Evolutionary conservation across 768 basidiomycete species (phyloP), one percentile per base, ranked within the genome.

Genomic region (Hericium alpestre): DNA sequence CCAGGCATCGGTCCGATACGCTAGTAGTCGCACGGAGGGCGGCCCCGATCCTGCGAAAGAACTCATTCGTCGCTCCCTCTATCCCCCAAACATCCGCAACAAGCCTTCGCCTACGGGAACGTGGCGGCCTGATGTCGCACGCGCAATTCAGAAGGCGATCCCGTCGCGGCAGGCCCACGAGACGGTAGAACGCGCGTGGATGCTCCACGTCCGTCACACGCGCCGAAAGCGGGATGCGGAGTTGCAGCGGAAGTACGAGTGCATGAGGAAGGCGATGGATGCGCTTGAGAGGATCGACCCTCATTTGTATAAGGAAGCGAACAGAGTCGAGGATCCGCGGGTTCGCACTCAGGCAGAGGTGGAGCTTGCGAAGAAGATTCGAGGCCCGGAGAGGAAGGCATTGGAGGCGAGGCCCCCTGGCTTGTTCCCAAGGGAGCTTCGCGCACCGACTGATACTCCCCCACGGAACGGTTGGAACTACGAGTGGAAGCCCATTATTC

Each of bases 101-200:
- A 78, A 78, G 55, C 70, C 87, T 23, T 78, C 86, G 18, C 92
- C 92, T 2, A 86, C 82, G 2, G 92, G 92, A 11, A 80, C 85
- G 56, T 91, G 92, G 86, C 82, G 90, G 57, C 83, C 84, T 43
- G 84, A 92, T 68, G 86, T 91, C 27, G 81, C 79, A 38, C 79
- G 76, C 51, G 84, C 90, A 9, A 73, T 97, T 15, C 84, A 88
- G 62, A 79, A 78, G 55, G 90, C 90, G n/a, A 86, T 96, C 53
- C 90, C 91, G 12, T 90, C 90, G 3, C 80, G 77, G 4, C 92
- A 95, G 69, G 92, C 90, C 0, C 91, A 96, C 72, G 81, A 92
- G 60, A 96, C 92, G 2, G 93, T 96, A 54, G 86, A 91, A 61
- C 82, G 93, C 37, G 93, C 93, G 3, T 97, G 89, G 88, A 73